Percentiles rank a stretch among this genome's conserved stretches.
phyloP scores from a whole-genome alignment of 805 yeast genomes.

The Candida railenensis region DNA sequence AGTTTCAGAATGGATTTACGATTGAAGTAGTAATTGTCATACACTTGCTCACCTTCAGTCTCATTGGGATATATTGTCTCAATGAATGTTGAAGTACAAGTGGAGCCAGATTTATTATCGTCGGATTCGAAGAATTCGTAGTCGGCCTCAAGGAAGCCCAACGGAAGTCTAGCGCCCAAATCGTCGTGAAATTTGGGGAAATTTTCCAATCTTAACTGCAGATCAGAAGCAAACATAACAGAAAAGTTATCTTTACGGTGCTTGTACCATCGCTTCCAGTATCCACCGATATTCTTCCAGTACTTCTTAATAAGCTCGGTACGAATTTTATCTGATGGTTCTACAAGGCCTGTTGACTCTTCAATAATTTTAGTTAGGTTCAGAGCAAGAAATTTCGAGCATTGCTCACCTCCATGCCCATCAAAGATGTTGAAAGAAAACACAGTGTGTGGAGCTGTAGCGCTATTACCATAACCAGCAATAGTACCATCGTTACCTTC shows the following conservation, averaged over 20 bases:
- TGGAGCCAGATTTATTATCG: conserved; percentile 58
- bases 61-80: conserved; percentile 44
- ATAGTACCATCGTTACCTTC: background rate
- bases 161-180: conserved; percentile 56
- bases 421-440: conserved; percentile 81
- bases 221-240: conserved; percentile 19
- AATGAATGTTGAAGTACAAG: conserved; percentile 65
- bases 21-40: conserved; percentile 54
- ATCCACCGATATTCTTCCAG: conserved; percentile 64
- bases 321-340: conserved; percentile 25
- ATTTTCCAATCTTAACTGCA: conserved; percentile 12
- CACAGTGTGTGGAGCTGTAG: no score
- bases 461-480: no score
- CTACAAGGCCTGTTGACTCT: conserved; percentile 30
- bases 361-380: conserved; percentile 56
- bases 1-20: conserved; percentile 65
- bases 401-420: conserved; percentile 90
- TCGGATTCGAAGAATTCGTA: conserved; percentile 48
- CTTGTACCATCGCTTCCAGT: conserved; percentile 78
- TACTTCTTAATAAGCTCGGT: conserved; percentile 53
- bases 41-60: conserved; percentile 14
- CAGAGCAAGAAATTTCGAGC: conserved; percentile 58
- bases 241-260: conserved; percentile 37
- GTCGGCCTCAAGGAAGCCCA: conserved; percentile 68
- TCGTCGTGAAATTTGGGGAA: conserved; percentile 32